A percentile compares a stretch with the other conserved stretches of the same genome.
Evolutionary conservation across 2,329 filamentous ascomycete genomes (phyloP).

Genomic region (Colletotrichum phormii): DNA sequence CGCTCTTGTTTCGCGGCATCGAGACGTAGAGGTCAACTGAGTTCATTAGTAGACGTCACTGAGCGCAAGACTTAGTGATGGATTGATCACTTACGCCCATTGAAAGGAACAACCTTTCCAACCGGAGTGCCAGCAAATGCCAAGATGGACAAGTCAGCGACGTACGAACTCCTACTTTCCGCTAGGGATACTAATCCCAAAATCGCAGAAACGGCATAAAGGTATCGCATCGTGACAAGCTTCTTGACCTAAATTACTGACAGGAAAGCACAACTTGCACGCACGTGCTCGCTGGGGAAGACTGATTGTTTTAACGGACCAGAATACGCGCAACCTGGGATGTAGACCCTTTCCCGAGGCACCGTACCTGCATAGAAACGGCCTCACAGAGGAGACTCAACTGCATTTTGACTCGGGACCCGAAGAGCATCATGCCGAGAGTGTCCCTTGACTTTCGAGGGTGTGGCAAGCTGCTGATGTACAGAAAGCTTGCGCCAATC

Average conservation of each 20-base stretch:
- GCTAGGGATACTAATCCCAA: neutral
- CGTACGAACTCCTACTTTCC: neutral
- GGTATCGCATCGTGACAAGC: neutral
- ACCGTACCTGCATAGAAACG: neutral
- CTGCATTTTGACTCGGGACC: too few relatives aligned
- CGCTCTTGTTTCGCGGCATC: constrained; percentile 8
- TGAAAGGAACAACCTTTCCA: neutral
- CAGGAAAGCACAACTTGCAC: neutral
- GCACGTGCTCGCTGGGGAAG: neutral
- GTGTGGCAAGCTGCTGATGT: neutral
- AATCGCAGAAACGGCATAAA: neutral
- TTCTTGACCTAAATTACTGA: neutral
- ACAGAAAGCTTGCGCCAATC: neutral
- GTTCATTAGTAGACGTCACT: neutral
- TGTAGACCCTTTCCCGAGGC: neutral
- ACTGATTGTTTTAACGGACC: neutral
- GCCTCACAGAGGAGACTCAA: neutral
- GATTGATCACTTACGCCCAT: constrained; percentile 10
- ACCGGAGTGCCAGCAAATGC: constrained; percentile 25
- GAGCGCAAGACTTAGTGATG: neutral
- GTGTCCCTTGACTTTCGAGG: neutral
- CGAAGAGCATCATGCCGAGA: neutral
- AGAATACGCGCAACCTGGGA: neutral
- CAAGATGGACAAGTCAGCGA: constrained; percentile 21
- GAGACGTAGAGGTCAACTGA: constrained; percentile 26